A percentile compares a stretch with the other conserved stretches of the same genome.
Conservation (phyloP, 2,329 filamentous ascomycete genomes). For the Pyricularia sp. region DNA sequence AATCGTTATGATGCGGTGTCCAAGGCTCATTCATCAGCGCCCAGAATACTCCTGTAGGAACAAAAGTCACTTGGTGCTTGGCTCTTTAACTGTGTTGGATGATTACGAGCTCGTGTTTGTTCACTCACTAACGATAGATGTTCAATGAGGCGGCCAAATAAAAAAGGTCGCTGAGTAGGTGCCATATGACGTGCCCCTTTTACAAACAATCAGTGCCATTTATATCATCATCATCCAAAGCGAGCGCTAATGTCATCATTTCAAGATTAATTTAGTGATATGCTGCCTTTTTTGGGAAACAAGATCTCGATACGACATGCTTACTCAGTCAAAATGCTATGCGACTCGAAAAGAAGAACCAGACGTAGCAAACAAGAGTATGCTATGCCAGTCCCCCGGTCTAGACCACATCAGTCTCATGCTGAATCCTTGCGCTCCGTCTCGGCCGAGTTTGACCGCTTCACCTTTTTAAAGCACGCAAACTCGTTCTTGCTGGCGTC, state of each 20-base stretch:
- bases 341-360: not conserved
- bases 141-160: too few species aligned
- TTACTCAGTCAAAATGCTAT: not conserved
- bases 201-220: too few species aligned
- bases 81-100: too few species aligned
- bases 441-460: conserved; percentile 24
- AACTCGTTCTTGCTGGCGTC: conserved; percentile 81
- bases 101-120: too few species aligned
- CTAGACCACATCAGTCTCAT: not conserved
- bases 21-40: too few species aligned
- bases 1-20: too few species aligned
- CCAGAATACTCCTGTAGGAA: too few species aligned
- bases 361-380: not conserved
- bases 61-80: too few species aligned
- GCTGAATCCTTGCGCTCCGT: not conserved
- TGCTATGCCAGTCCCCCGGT: not conserved
- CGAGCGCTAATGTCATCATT: not conserved
- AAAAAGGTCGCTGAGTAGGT: too few species aligned
- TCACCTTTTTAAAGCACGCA: conserved; percentile 67
- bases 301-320: not conserved
- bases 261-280: not conserved
- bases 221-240: not conserved
- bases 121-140: too few species aligned
- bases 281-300: not conserved
- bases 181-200: too few species aligned